Base-by-base conservation (phyloP, 2,329 filamentous ascomycete species). In the Paracorniculantispora psalliotae region DNA sequence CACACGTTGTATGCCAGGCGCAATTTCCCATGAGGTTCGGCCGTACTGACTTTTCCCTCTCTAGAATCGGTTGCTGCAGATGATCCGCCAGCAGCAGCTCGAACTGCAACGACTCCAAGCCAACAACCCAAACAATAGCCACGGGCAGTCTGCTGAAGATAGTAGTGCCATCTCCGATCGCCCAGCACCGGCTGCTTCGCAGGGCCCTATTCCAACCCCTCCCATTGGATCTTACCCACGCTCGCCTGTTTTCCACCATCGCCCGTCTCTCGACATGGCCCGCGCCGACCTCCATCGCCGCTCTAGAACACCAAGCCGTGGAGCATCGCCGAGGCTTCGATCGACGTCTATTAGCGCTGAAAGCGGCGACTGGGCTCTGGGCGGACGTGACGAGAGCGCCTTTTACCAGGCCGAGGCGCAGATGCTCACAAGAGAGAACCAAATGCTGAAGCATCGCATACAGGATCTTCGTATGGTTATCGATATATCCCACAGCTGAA, bases 321-420 rank as follows among this genome's bases (percentile, higher is more conserved):
- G 79, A 51, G 79, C 79, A 68, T 81, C 84, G 66, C 75, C 88
- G 65, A 71, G 80, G 69, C 66, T 88, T 67, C 72, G 82, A 66
- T 74, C 83, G 49, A 78, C 81, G 37, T 86, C 83, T 2, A 83
- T 85, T 64, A 81, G 81, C 59, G 80, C 73, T 19, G 84, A 87
- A 58, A 79, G 77, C 55, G 81, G 80, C 35, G 86, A 91, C 30
- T 84, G 81, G 75, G 73, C 81, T 50, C 77, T 88, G 1, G 82
- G 81, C n/a, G 82, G 82, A 8, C 79, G 89, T 19, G 89, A 92
- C 66, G 89, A 92, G 69, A 86, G 82, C 63, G 86, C 87, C 1
- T 92, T 91, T 70, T 92, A 92, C 67, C 89, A 92, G 70, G 89
- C 89, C 4, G 90, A 93, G 73, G 91, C 89, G 1, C 88, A 91